phyloP scores from a whole-genome alignment of 495 filamentous ascomycete genomes.

The Staphylotrichum tortipilum region DNA sequence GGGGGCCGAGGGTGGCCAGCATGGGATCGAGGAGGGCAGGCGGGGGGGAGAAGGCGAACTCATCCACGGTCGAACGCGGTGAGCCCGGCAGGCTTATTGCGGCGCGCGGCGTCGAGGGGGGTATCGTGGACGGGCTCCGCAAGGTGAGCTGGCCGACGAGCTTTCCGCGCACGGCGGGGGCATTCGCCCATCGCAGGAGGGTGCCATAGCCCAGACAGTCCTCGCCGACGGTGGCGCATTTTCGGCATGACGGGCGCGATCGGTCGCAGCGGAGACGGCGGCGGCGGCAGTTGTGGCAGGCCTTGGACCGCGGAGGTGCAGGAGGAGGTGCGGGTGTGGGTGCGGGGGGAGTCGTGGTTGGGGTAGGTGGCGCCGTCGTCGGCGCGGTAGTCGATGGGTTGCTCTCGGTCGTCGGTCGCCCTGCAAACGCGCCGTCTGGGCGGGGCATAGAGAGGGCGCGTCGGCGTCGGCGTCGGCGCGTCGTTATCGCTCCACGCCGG shows the following conservation, averaged over 20 bases:
- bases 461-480: slow-evolving; percentile 3
- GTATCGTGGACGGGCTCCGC: too few relatives aligned
- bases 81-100: too few relatives aligned
- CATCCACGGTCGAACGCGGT: too few relatives aligned
- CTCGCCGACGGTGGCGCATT: slow-evolving; percentile 40
- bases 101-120: too few relatives aligned
- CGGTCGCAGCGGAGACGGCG: slow-evolving; percentile 48
- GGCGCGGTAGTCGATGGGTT: too few relatives aligned
- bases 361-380: too few relatives aligned
- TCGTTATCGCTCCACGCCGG: too few relatives aligned
- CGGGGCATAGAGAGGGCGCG: slow-evolving; percentile 4
- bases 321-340: slow-evolving; percentile 31
- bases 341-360: slow-evolving; percentile 40
- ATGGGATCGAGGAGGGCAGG: slow-evolving; percentile 31
- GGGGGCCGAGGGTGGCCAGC: slow-evolving; percentile 24
- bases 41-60: neutral
- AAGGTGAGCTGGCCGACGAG: slow-evolving; percentile 20
- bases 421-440: neutral
- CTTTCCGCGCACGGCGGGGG: slow-evolving; percentile 33
- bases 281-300: slow-evolving; percentile 36
- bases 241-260: slow-evolving; percentile 40
- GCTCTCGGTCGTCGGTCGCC: too few relatives aligned
- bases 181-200: slow-evolving; percentile 34
- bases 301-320: neutral
- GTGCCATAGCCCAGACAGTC: slow-evolving; percentile 38